A percentile compares a stretch with the other conserved stretches of the same genome.
Evolutionary conservation across 2,329 filamentous ascomycete species (phyloP).

Genomic region (Cercospora zeae-maydis): DNA sequence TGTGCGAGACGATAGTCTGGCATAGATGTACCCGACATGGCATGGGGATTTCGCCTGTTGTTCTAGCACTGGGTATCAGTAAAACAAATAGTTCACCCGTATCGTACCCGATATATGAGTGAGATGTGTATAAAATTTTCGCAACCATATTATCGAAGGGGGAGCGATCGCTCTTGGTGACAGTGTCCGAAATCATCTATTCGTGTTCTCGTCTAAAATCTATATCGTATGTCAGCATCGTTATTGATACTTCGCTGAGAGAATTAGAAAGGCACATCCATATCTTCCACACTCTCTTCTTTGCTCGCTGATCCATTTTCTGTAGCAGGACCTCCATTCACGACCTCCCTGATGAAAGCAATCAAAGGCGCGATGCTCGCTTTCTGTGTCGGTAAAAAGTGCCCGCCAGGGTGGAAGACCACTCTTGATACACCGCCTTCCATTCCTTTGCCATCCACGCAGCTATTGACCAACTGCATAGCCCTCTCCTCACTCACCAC

Average conservation of each 20-base stretch:
- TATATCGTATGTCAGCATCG: neutral
- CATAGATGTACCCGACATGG: no score
- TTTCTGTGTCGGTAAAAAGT: slow-evolving; percentile 77
- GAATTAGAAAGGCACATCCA: slow-evolving; percentile 62
- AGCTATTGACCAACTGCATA: slow-evolving; percentile 63
- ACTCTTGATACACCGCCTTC: slow-evolving; percentile 42
- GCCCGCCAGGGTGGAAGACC: slow-evolving; percentile 79
- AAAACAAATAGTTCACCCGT: neutral
- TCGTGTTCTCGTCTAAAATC: slow-evolving; percentile 4
- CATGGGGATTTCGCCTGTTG: no score
- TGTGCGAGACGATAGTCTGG: no score
- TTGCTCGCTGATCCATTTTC: slow-evolving; percentile 33
- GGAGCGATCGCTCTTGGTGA: neutral
- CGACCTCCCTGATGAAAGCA: slow-evolving; percentile 60
- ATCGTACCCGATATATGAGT: neutral
- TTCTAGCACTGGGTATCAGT: neutral
- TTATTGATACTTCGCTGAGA: neutral
- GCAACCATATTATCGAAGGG: neutral
- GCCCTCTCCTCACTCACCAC: slow-evolving; percentile 79
- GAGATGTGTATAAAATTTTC: neutral
- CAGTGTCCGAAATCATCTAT: neutral
- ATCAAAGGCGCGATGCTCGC: slow-evolving; percentile 75
- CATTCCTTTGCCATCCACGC: slow-evolving; percentile 47
- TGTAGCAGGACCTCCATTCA: slow-evolving; percentile 38
- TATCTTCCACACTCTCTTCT: slow-evolving; percentile 61